A percentile compares a stretch with the other conserved stretches of the same genome.
Conservation (phyloP, 2,329 filamentous ascomycete species). For the Fusarium cicatricum region DNA sequence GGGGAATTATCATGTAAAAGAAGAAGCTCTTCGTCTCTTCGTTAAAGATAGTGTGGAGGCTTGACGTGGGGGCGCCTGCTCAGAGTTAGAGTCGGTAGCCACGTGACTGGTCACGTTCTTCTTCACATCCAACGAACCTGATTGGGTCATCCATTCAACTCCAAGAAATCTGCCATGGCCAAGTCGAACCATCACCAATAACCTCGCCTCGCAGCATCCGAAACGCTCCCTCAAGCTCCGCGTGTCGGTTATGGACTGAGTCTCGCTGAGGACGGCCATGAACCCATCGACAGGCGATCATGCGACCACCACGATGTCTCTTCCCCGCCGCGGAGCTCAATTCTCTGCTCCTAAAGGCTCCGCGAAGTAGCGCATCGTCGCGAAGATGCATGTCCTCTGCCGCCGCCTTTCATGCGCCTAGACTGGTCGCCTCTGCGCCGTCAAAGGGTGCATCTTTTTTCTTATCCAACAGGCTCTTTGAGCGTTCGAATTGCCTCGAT, state of each 20-base stretch:
- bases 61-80: conserved; percentile 7
- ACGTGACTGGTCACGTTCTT: conserved; percentile 39
- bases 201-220: conserved; percentile 4
- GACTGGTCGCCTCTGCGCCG: conserved; percentile 30
- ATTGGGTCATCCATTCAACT: conserved; percentile 30
- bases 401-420: conserved; percentile 36
- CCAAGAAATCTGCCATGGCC: conserved; percentile 35
- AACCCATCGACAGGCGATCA: conserved; percentile 43
- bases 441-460: conserved; percentile 43
- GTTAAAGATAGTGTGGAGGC: conserved; percentile 3
- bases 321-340: conserved; percentile 43
- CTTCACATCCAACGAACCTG: conserved; percentile 27
- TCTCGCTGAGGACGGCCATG: conserved; percentile 40
- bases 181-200: conserved; percentile 37
- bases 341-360: conserved; percentile 33
- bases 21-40: background rate
- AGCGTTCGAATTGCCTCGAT: conserved; percentile 50
- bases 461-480: conserved; percentile 48
- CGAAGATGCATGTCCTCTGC: conserved; percentile 45
- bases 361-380: conserved; percentile 18
- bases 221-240: background rate
- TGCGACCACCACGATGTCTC: conserved; percentile 47
- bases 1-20: conserved; percentile 4
- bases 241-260: conserved; percentile 41
- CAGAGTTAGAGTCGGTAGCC: background rate